Conservation (phyloP, 768 basidiomycete genomes). For the Rhizopogon vulgaris region DNA sequence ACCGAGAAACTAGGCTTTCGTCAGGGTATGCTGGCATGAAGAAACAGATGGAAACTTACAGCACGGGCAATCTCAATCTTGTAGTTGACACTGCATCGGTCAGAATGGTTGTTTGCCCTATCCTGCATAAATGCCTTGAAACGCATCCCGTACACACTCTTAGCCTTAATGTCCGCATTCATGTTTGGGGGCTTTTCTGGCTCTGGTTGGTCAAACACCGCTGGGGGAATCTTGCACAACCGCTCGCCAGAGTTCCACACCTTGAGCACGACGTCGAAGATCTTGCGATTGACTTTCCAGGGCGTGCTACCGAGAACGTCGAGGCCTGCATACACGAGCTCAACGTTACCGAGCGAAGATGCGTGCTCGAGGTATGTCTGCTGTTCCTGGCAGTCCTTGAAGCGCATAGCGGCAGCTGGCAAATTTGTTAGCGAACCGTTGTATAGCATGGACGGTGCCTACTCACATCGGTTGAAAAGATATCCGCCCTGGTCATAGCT, state of each 20-base stretch:
- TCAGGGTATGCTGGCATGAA: neutral
- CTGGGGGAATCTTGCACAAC: conserved; percentile 81
- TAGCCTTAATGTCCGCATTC: conserved; percentile 47
- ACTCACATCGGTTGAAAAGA: conserved; percentile 67
- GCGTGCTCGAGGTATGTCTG: conserved; percentile 71
- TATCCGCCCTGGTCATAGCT: conserved; percentile 76
- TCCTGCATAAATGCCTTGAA: conserved; percentile 48
- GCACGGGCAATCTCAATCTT: conserved; percentile 94
- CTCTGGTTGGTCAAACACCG: conserved; percentile 55
- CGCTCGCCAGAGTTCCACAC: conserved; percentile 87
- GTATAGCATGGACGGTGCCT: neutral
- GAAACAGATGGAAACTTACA: conserved; percentile 38
- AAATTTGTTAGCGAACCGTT: neutral
- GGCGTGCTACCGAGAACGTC: conserved; percentile 88
- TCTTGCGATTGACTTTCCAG: conserved; percentile 78
- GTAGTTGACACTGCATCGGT: conserved; percentile 91
- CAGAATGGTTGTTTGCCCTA: conserved; percentile 82
- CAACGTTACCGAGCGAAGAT: conserved; percentile 65
- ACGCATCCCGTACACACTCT: conserved; percentile 49
- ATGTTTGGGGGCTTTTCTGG: conserved; percentile 43
- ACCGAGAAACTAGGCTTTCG: conserved; percentile 58
- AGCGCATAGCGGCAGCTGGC: conserved; percentile 77
- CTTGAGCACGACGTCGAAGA: conserved; percentile 68
- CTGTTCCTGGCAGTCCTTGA: conserved; percentile 87
- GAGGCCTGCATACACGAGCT: conserved; percentile 81